Base-by-base conservation (phyloP, 2,329 filamentous ascomycete species). In the Penicillium occitanis region DNA sequence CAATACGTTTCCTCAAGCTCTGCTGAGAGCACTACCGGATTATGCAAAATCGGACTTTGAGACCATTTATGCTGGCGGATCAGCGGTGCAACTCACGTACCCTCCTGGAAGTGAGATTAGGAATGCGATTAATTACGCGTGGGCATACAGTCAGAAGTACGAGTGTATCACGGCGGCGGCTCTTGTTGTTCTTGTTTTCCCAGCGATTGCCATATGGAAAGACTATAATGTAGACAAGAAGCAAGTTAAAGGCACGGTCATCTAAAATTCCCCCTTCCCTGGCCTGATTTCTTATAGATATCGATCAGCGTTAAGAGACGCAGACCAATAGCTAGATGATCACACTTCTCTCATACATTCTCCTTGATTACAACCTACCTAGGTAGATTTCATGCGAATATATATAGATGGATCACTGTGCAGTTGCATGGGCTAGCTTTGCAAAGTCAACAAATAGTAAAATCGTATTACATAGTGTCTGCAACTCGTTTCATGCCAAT, bases 1-100 rank as follows among this genome's bases (percentile, higher is more conserved):
- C 1, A 82, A 84, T 67, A 82, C 84, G 1, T 86, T 89, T 73
- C 80, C 80, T 6, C 71, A 76, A 2, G 78, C 80, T 0, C 78
- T 89, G 17, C 67, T 69, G 35, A 71, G 72, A 22, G 77, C 80
- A 60, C 76, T 88, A 0, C 86, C 86, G 0, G 70, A 66, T 0
- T 70, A 69, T 61, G 60, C 68, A 0, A 69, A 74, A 51, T 66
- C 70, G 6, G 67, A 71, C 33, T 65, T 40, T 37, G 61, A 57
- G 6, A 46, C 62, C 0, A 74, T 79, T 42, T 76, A 70, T 51
- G 2, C 69, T 1, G 72, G 69, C 5, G 75, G 75, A 0, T 75
- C 74, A 42, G 35, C 66, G 0, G 65, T 66, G 2, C 77, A 79
- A 57, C 68, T 73, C 48, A 66, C 63, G 0, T 79, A 76, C 37